Percentiles rank a stretch among this genome's conserved stretches.
Conservation (phyloP, 345 rosid species). For the Citrus cavaleriei region DNA sequence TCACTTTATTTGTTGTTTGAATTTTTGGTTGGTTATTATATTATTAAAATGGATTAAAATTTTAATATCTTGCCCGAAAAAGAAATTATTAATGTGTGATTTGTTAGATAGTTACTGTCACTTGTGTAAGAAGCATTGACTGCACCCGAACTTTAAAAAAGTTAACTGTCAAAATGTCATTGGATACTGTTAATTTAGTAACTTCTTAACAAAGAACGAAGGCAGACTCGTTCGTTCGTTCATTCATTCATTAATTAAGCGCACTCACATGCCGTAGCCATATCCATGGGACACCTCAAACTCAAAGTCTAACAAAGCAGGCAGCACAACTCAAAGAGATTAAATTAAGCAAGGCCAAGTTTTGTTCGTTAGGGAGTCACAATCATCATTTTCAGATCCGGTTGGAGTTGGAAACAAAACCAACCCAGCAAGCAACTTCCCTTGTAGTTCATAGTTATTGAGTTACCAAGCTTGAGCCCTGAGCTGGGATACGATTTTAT, state of each 20-base stretch:
- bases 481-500: slow-evolving; percentile 15
- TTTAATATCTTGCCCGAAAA: neutral
- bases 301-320: neutral
- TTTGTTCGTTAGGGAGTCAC: slow-evolving; percentile 56
- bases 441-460: neutral
- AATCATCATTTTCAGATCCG: slow-evolving; percentile 40
- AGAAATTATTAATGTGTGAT: neutral
- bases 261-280: neutral
- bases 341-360: neutral
- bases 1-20: neutral
- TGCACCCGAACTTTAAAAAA: neutral
- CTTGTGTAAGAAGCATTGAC: neutral
- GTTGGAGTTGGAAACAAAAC: slow-evolving; percentile 25
- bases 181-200: neutral
- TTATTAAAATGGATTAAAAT: neutral
- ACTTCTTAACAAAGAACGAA: neutral
- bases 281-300: neutral
- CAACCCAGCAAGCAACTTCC: neutral
- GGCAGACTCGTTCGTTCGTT: neutral
- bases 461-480: neutral
- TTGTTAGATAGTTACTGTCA: neutral
- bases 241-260: neutral
- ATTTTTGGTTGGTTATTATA: neutral
- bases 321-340: neutral
- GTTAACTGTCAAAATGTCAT: neutral